Percentiles rank a stretch among this genome's conserved stretches.
phyloP scores from a whole-genome alignment of 2,329 filamentous ascomycete species.

The Akanthomyces muscarius region DNA sequence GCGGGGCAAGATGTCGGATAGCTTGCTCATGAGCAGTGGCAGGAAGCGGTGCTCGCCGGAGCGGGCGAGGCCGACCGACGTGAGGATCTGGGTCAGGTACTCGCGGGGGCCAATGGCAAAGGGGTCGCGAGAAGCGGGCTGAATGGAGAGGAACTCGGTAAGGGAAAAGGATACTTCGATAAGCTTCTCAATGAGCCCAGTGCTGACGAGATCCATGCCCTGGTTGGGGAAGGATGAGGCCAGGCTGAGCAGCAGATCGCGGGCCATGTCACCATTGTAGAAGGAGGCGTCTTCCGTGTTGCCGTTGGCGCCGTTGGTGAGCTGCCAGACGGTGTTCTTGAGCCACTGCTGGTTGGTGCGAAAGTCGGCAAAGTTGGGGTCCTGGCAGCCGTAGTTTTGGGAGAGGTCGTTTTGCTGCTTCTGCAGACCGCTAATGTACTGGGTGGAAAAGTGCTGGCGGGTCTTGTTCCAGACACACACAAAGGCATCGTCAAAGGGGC shows the following conservation, averaged over 20 bases:
- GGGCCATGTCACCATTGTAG: slow-evolving; percentile 59
- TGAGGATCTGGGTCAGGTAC: slow-evolving; percentile 66
- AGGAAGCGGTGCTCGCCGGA: slow-evolving; percentile 73
- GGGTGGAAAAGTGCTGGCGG: slow-evolving; percentile 50
- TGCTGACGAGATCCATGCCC: slow-evolving; percentile 70
- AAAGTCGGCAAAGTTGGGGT: slow-evolving; percentile 53
- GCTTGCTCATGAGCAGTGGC: slow-evolving; percentile 71
- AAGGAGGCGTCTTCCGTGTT: slow-evolving; percentile 48
- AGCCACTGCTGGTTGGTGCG: slow-evolving; percentile 62
- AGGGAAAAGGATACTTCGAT: slow-evolving; percentile 72
- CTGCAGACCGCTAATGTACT: slow-evolving; percentile 55
- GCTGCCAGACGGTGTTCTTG: slow-evolving; percentile 60
- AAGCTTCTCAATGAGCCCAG: slow-evolving; percentile 75
- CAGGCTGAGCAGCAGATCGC: slow-evolving; percentile 60
- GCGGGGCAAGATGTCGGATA: slow-evolving; percentile 65
- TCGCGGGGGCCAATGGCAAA: slow-evolving; percentile 68
- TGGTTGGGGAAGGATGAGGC: slow-evolving; percentile 68
- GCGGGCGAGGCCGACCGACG: slow-evolving; percentile 65
- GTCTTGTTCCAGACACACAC: slow-evolving; percentile 65
- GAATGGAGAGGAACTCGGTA: slow-evolving; percentile 66
- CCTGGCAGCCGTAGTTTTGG: slow-evolving; percentile 48
- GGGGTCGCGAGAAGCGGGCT: slow-evolving; percentile 55
- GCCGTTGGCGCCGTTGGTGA: slow-evolving; percentile 49
- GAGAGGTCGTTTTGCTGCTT: slow-evolving; percentile 58
- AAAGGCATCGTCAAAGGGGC: slow-evolving; percentile 62